These are phyloP conservation scores for Hanseniaspora thailandica DNA, from an alignment of 805 yeast genomes.

Conservation along the genomic window DNA sequence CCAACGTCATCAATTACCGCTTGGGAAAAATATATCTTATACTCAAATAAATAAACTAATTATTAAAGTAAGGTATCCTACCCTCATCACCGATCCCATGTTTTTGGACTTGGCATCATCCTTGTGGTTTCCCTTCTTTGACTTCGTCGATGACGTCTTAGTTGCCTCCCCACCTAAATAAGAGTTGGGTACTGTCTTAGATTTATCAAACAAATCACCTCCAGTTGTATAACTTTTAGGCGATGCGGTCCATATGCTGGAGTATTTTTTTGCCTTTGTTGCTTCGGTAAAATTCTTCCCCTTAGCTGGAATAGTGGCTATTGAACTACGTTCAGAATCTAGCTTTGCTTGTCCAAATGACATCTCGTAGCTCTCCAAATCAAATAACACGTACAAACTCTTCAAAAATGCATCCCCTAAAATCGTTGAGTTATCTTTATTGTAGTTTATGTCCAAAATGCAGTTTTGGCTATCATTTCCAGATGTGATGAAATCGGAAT, in stretches of 20 bases:
- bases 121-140: not conserved
- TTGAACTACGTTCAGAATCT: not conserved
- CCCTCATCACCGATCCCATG: not conserved
- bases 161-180: not conserved
- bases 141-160: not conserved
- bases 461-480: constrained; percentile 26
- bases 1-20: no score
- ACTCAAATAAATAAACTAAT: not conserved
- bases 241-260: not conserved
- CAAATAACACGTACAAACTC: constrained; percentile 54
- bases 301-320: not conserved
- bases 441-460: constrained; percentile 33
- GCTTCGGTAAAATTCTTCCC: not conserved
- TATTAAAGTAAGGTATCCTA: not conserved
- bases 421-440: constrained; percentile 28
- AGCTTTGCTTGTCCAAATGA: constrained; percentile 41
- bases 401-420: constrained; percentile 49
- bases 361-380: constrained; percentile 45
- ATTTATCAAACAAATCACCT: not conserved
- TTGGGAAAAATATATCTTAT: not conserved
- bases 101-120: not conserved
- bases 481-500: constrained; percentile 27
- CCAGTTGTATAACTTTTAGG: not conserved
- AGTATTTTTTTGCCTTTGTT: not conserved
- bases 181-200: not conserved